phyloP scores from a whole-genome alignment of 108 stramenopile species.

The Nannochloropsis salina region DNA sequence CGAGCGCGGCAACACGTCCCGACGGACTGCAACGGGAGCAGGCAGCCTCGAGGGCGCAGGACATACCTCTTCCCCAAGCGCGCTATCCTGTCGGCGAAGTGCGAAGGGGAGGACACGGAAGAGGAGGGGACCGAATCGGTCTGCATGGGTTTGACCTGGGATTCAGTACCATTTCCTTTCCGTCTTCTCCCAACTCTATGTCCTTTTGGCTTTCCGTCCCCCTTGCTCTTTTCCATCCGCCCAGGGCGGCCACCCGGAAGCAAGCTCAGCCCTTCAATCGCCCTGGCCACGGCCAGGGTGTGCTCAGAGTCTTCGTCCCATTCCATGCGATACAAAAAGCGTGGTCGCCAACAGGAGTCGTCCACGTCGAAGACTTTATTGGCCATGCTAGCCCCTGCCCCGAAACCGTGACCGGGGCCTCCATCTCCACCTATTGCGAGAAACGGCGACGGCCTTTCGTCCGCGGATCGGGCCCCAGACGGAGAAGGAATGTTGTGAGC shows the following conservation, averaged over 20 bases:
- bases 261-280: neutral
- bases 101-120: neutral
- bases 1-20: neutral
- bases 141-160: neutral
- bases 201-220: no score
- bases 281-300: neutral
- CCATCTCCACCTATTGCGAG: neutral
- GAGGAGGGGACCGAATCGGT: neutral
- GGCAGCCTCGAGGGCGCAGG: neutral
- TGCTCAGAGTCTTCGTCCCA: neutral
- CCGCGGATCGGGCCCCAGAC: neutral
- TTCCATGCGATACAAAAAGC: constrained; percentile 1
- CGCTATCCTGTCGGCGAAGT: neutral
- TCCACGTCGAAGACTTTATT: neutral
- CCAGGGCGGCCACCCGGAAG: neutral
- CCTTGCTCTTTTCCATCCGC: neutral
- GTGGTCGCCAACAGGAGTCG: neutral
- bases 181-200: no score
- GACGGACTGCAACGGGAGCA: neutral
- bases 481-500: neutral
- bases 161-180: no score
- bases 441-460: neutral
- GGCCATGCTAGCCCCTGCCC: neutral
- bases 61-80: neutral
- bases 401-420: neutral